These are phyloP conservation scores for Fraxinus albicans DNA, from an alignment of 305 asterid genomes.

Conservation along the genomic window DNA sequence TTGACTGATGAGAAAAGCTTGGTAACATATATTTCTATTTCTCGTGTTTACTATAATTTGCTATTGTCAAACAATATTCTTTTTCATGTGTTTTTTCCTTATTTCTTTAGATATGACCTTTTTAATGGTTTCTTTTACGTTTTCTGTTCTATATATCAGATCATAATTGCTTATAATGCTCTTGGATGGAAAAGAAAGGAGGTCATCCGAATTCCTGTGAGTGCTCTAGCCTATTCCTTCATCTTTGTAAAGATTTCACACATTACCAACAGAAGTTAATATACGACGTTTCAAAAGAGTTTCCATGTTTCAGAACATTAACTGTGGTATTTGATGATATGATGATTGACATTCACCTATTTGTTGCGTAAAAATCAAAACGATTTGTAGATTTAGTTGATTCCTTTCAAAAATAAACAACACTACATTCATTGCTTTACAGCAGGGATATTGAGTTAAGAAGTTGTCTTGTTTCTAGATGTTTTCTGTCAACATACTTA, in stretches of 20 bases:
- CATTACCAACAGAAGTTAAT: conserved; percentile 13
- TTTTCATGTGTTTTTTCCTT: not conserved
- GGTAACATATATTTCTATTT: conserved; percentile 38
- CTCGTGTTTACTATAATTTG: not conserved
- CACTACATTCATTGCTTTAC: not conserved
- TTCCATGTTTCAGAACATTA: not conserved
- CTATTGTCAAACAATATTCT: conserved; percentile 7
- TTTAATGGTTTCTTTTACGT: conserved; percentile 14
- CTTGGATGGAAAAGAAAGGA: conserved; percentile 81
- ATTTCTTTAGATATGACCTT: conserved; percentile 5
- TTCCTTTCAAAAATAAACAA: not conserved
- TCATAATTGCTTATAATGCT: conserved; percentile 70
- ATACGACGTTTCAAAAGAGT: conserved; percentile 6
- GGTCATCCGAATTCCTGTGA: conserved; percentile 72
- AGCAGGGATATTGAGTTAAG: not conserved
- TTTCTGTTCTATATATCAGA: conserved; percentile 35
- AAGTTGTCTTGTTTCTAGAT: not conserved
- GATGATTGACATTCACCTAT: not conserved
- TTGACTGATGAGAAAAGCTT: conserved; percentile 56
- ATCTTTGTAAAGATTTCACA: not conserved
- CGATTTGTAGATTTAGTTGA: not conserved
- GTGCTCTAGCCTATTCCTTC: conserved; percentile 32
- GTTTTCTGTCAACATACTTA: not conserved
- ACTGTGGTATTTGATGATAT: not conserved
- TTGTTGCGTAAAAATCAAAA: not conserved